These are phyloP conservation scores for Trametes polyzona DNA, from an alignment of 1,284 basidiomycete species.

Conservation along the genomic window DNA sequence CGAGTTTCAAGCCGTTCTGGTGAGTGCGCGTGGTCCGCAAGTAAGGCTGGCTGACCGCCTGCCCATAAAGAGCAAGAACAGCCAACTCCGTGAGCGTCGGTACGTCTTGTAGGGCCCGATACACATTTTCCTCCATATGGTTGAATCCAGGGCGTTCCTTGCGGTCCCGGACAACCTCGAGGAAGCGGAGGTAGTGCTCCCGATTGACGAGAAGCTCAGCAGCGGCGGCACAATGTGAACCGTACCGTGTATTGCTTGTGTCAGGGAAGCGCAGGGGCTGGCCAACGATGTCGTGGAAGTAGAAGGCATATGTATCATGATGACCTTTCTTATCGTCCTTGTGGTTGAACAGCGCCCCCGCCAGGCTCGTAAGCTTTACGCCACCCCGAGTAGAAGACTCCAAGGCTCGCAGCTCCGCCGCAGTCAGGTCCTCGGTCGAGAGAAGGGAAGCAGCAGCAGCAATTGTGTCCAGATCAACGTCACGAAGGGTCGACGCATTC, in stretches of 20 bases:
- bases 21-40: constrained; percentile 14
- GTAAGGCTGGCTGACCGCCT: constrained; percentile 28
- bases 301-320: constrained; percentile 29
- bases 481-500: constrained; percentile 22
- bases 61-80: constrained; percentile 35
- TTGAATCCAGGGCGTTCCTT: constrained; percentile 34
- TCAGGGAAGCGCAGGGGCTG: constrained; percentile 22
- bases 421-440: neutral
- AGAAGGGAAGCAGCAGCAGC: constrained; percentile 6
- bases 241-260: constrained; percentile 37
- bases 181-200: constrained; percentile 26
- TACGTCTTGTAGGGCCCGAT: constrained; percentile 35
- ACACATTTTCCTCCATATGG: constrained; percentile 38
- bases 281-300: neutral
- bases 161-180: constrained; percentile 26
- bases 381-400: constrained; percentile 31
- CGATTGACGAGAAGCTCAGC: constrained; percentile 31
- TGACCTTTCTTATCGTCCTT: constrained; percentile 28
- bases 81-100: constrained; percentile 42
- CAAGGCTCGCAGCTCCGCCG: constrained; percentile 19
- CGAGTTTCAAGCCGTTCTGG: constrained; percentile 18
- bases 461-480: neutral
- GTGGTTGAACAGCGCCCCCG: constrained; percentile 35
- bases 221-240: constrained; percentile 33
- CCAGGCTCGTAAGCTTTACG: constrained; percentile 34